Base-by-base conservation (phyloP, 129 eudicot species). In the Centaurea solstitialis region DNA sequence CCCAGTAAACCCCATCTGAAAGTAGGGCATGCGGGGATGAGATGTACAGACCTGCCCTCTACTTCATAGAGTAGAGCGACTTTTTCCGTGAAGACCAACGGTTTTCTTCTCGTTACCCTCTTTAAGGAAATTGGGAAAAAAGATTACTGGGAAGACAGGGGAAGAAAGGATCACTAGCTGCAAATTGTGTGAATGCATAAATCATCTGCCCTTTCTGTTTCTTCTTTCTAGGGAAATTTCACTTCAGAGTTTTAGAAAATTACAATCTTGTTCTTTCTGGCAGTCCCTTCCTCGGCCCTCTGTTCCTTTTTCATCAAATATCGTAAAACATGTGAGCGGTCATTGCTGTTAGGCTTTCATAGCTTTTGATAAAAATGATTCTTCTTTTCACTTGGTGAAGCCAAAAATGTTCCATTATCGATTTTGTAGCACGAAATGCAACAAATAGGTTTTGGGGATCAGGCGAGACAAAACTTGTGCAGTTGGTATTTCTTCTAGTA, bases 91-190 rank as follows among this genome's bases (percentile, higher is more conserved):
- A 57, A n/a, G 65, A 57, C 65, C 65, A 57, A 20, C 23, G 22
- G 65, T 15, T 50, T 57, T 57, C 22, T 57, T 57, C 65, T 57
- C 22, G 2, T 18, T 57, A 57, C 2, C 80, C 85, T 78, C 45
- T 37, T 64, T 66, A 72, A 73, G 75, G 80, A 83, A 68, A 17
- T 62, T 67, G 82, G 80, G 30, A 26, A 68, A 21, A 75, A 39
- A 61, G 76, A 80, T 70, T 17, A 80, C 83, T 70, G 82, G 72
- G 71, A 70, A 80, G 83, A 80, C 79, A 7, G 12, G 84, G 77
- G 84, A 72, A 10, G 76, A 75, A 85, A 84, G 87, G 88, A 80
- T 79, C 70, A 73, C 75, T 87, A 69, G 68, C 80, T 81, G 71
- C 81, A 53, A 33, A 77, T 40, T 7, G 69, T 73, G 66, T 35